Base-by-base conservation (phyloP, 2,329 filamentous ascomycete genomes). In the Meredithiella fracta region DNA sequence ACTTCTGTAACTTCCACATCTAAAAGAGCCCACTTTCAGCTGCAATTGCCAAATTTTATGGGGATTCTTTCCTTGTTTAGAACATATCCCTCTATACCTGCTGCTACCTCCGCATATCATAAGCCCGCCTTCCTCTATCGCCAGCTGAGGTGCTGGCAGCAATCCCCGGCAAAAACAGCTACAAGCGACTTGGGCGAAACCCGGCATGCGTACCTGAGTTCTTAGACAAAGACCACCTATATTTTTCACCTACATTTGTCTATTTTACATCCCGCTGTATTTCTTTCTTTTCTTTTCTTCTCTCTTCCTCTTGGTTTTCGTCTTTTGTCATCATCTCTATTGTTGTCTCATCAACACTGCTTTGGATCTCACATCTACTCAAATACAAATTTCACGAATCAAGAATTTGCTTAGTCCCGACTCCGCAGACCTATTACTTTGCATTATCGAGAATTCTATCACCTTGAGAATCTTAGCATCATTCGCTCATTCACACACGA, bases 181-280 rank as follows among this genome's bases (percentile, higher is more conserved):
- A 55, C 26, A 37, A 23, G 26, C 3, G 42, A 49, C 44, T 22
- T 49, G 44, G 25, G 44, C 44, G 22, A 49, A n/a, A 49, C 25
- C 44, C 23, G 44, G n/a, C 44, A 5, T 25, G 8, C 17, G 5
- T 25, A 25, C 23, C 20, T 25, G n/a, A n/a, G n/a, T n/a, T n/a
- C 25, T 20, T 49, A 6, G 11, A 26, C 44, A 49, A 31, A 40
- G 51, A 53, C 51, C 51, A 53, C 51, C 51, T 53, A 51, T 56
- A 51, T 56, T 51, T 51, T 54, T 54, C 44, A 26, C 44, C 23
- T n/a, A 22, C 44, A 49, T 9, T 26, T 49, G 17, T 49, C 44
- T 26, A 22, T 8, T 11, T 44, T 20, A 22, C 42, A 22, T 42
- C 42, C 49, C 25, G 34, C n/a, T 38, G 25, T 31, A 5, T 51